Conservation (phyloP, 129 eudicot species). For the Flaveria robusta region DNA sequence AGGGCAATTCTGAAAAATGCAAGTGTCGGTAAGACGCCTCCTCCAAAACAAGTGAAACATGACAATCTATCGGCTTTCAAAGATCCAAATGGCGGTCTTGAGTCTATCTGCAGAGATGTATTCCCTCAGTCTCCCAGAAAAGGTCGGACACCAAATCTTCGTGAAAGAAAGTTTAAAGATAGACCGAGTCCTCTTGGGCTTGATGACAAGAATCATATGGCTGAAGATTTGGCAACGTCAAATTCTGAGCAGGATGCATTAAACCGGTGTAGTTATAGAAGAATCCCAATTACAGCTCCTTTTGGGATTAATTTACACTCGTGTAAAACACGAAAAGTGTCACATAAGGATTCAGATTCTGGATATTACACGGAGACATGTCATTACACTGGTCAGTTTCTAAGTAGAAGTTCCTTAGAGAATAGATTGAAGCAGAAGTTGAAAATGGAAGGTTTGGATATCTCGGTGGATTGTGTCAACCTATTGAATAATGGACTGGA, state of each 20-base stretch:
- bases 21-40: slow-evolving; percentile 49
- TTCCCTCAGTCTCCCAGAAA: slow-evolving; percentile 68
- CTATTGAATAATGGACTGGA: slow-evolving; percentile 62
- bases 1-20: slow-evolving; percentile 63
- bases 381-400: slow-evolving; percentile 49
- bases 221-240: slow-evolving; percentile 36
- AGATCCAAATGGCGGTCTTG: slow-evolving; percentile 56
- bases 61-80: slow-evolving; percentile 36
- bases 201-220: slow-evolving; percentile 48
- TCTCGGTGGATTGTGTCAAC: slow-evolving; percentile 64
- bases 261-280: slow-evolving; percentile 44
- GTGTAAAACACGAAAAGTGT: slow-evolving; percentile 47
- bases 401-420: slow-evolving; percentile 48
- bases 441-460: slow-evolving; percentile 47
- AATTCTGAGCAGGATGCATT: neutral
- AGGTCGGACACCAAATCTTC: slow-evolving; percentile 58
- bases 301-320: slow-evolving; percentile 55
- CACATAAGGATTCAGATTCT: slow-evolving; percentile 33
- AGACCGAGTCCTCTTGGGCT: slow-evolving; percentile 71
- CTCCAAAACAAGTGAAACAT: slow-evolving; percentile 41
- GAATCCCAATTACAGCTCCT: slow-evolving; percentile 78
- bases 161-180: slow-evolving; percentile 60
- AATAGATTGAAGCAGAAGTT: slow-evolving; percentile 65
- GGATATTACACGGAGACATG: slow-evolving; percentile 40
- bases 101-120: slow-evolving; percentile 59